Evolutionary conservation across 1,139 yeast species (phyloP).

Genomic region (Nematodospora anomalae): DNA sequence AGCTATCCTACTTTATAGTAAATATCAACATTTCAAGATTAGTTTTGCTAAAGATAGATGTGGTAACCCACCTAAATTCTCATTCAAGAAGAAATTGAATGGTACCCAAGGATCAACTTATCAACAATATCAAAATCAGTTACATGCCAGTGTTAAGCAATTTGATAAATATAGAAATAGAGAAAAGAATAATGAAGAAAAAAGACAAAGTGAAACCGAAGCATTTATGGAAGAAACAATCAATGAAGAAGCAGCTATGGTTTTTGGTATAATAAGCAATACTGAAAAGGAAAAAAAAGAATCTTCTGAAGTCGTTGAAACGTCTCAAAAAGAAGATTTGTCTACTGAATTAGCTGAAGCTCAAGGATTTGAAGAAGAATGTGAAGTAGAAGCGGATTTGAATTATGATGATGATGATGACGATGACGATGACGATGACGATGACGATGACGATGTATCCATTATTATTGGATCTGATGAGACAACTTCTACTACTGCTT

Average conservation of each 20-base stretch:
- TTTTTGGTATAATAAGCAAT: constrained; percentile 44
- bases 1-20: constrained; percentile 37
- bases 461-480: constrained; percentile 45
- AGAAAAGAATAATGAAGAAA: neutral
- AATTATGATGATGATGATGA: constrained; percentile 23
- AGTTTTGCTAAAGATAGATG: constrained; percentile 51
- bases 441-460: constrained; percentile 45
- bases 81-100: constrained; percentile 33
- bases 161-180: constrained; percentile 6
- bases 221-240: constrained; percentile 23
- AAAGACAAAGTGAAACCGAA: constrained; percentile 6
- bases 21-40: constrained; percentile 40
- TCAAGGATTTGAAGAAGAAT: constrained; percentile 17
- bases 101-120: constrained; percentile 14
- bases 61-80: constrained; percentile 48
- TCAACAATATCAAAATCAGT: constrained; percentile 14
- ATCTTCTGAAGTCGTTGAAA: constrained; percentile 9
- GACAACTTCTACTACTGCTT: constrained; percentile 27
- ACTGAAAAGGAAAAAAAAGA: constrained; percentile 14
- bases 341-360: constrained; percentile 32
- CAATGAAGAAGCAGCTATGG: constrained; percentile 47
- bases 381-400: too few relatives aligned
- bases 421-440: constrained; percentile 33
- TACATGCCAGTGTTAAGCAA: constrained; percentile 10
- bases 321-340: constrained; percentile 19